Evolutionary conservation across 192 early-diverging fungal genomes (phyloP), one percentile per base, ranked within the genome.

Genomic region (Backusella westeae): DNA sequence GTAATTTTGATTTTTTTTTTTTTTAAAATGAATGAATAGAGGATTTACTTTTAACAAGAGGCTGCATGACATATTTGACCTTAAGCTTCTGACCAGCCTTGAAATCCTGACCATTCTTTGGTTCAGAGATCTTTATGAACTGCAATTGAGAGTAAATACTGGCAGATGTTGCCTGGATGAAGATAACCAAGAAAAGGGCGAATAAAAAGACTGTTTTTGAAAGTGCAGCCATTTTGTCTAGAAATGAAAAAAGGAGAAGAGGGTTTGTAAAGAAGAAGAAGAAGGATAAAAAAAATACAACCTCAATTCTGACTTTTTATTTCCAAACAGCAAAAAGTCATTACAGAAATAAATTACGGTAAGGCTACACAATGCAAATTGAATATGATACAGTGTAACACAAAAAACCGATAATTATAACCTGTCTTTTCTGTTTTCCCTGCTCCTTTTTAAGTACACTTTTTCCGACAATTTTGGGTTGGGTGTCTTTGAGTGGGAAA

Each of bases 41-140:
- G 10, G 42, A 3, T 49, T 81, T 81, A 81, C 80, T 41, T 41
- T 46, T 63, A 34, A 81, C 49, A 14, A 81, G 67, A 67, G 80
- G 80, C 34, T 81, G 80, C 80, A 81, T 81, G 2, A 77, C 68
- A 65, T 81, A 81, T 74, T 81, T 75, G 35, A 81, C 36, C 0
- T 6, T 29, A 10, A 81, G 17, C 42, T 77, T 75, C 34, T 81
- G 34, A 34, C 80, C 80, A 63, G 80, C 76, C 21, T 65, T 38
- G 21, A 81, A 65, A 29, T 69, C 65, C 14, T 72, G 65, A n/a
- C 73, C 73, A 34, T 39, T 78, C 56, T 74, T 77, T 34, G 80
- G 80, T 19, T 68, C 70, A 29, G 53, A 17, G 52, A 81, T 81
- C 23, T 81, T 81, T 7, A 81, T 81, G 59, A 81, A 81, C 41